Conservation (phyloP, 345 rosid genomes). For the Heritiera fomes region DNA sequence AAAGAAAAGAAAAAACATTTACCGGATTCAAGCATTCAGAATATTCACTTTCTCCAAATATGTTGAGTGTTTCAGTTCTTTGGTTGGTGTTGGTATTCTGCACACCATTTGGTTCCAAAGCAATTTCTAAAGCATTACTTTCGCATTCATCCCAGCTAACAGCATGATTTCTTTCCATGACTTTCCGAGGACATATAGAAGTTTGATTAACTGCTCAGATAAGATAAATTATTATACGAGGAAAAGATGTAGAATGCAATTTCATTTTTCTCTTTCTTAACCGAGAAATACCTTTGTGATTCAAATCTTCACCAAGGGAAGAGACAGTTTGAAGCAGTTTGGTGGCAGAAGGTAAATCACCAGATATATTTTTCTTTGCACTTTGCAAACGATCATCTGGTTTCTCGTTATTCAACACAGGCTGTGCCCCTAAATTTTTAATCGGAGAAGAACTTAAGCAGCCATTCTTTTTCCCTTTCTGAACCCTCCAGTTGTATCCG, state of each 20-base stretch:
- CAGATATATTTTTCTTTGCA: slow-evolving; percentile 3
- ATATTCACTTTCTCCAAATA: slow-evolving; percentile 27
- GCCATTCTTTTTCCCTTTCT: slow-evolving; percentile 28
- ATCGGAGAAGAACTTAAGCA: slow-evolving; percentile 31
- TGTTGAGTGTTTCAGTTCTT: slow-evolving; percentile 23
- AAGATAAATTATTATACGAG: neutral
- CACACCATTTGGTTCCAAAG: slow-evolving; percentile 19
- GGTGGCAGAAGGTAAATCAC: slow-evolving; percentile 17
- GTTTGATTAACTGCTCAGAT: slow-evolving; percentile 18
- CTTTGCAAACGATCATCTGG: slow-evolving; percentile 25
- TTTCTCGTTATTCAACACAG: slow-evolving; percentile 17
- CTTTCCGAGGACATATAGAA: slow-evolving; percentile 25
- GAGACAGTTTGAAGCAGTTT: slow-evolving; percentile 18
- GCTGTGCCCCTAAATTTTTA: slow-evolving; percentile 25
- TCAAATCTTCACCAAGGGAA: slow-evolving; percentile 14
- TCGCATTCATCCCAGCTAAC: neutral
- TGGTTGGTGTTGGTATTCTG: slow-evolving; percentile 19
- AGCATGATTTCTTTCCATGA: slow-evolving; percentile 1
- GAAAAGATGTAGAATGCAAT: slow-evolving; percentile 1
- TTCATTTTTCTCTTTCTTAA: neutral
- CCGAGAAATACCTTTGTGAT: slow-evolving; percentile 30
- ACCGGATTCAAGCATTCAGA: slow-evolving; percentile 36
- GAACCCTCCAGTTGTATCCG: slow-evolving; percentile 38
- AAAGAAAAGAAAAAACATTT: slow-evolving; percentile 11
- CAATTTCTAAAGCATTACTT: neutral